Base-by-base conservation (phyloP, 2,329 filamentous ascomycete species). In the Curvularia spicifera region DNA sequence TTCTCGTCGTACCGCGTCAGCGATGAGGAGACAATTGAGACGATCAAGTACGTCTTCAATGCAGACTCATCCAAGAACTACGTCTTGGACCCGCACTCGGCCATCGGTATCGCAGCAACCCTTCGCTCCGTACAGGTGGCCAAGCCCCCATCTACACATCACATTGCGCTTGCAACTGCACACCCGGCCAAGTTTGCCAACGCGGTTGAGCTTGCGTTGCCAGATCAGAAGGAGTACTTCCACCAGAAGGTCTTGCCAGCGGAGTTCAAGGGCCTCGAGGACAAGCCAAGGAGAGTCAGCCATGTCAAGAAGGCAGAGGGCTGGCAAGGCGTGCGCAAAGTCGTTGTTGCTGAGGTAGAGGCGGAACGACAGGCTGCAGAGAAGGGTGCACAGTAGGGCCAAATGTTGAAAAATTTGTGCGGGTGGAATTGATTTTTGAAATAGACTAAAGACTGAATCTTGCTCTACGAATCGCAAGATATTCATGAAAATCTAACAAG, bases 121-220 rank as follows among this genome's bases (percentile, higher is more conserved):
- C 75, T 87, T 53, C 85, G 93, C 57, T 93, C 91, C 2, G 83
- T 91, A 33, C 65, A 73, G 50, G 82, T 86, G 12, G 76, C 81
- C 0, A 78, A 78, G 28, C 75, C 82, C 43, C 76, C 81, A 1
- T 74, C 78, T 2, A 80, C 80, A 15, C 79, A 88, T 51, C 90
- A 96, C 76, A 90, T 99, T 70, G 88, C 92, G 1, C 86, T 99
- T 2, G 91, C 93, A 1, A 99, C 95, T 1, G 95, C 95, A 2
- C 95, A 99, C 78, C 94, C 95, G 0, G 95, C 94, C 61, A 99
- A 99, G 78, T 99, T 99, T 72, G 88, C 90, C 0, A 86, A 87
- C 31, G 93, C 93, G 0, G 94, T 99, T 1, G 89, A 93, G 67
- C 76, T 90, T 47, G 93, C 94, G 0, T 81, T 98, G 59, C 84